Base-by-base conservation (phyloP, 2,329 filamentous ascomycete species). In the Penicillium sp. region DNA sequence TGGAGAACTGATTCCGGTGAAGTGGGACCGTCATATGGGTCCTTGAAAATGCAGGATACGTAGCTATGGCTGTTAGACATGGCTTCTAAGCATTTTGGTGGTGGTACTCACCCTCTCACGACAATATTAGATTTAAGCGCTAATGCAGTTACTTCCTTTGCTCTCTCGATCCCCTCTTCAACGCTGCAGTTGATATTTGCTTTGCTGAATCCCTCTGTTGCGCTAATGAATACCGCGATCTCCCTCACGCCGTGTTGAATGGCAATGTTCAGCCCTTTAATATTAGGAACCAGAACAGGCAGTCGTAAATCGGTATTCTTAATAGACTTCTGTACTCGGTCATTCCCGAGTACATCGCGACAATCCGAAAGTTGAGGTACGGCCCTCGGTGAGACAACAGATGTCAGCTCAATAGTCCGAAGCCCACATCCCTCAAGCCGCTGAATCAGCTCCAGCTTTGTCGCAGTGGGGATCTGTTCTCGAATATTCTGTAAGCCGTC, bases 401-500 rank as follows among this genome's bases (percentile, higher is more conserved):
- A 90, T 1, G 90, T 91, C 19, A 89, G 87, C 73, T 96, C 91
- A 60, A 96, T 93, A 3, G 86, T 86, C 6, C 79, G 77, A 43
- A 95, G 72, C 0, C 91, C 91, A 0, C 90, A 89, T 61, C 78
- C 77, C 33, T 86, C 84, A 59, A 96, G 77, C 58, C 84, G 80
- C 63, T 87, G 82, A 39, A 96, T 89, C 52, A 96, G 75, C 63
- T 92, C 85, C 54, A 93, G 83, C 74, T 96, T 96, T 2, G 87
- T 91, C 7, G 82, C 79, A 11, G 90, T 78, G 0, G 90, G 80
- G 61, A 96, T 88, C 27, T 80, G 80, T 61, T 80, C 84, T 76
- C 89, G 90, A 78, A 95, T 90, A 70, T 95, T 96, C 72, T 96
- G 91, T 52, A 96, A 77, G n/a, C 91, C 91, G 78, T 96, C 91